Evolutionary conservation across 2,329 filamentous ascomycete species (phyloP), one percentile per base, ranked within the genome.

Genomic region (Ceratocystis eucalypticola): DNA sequence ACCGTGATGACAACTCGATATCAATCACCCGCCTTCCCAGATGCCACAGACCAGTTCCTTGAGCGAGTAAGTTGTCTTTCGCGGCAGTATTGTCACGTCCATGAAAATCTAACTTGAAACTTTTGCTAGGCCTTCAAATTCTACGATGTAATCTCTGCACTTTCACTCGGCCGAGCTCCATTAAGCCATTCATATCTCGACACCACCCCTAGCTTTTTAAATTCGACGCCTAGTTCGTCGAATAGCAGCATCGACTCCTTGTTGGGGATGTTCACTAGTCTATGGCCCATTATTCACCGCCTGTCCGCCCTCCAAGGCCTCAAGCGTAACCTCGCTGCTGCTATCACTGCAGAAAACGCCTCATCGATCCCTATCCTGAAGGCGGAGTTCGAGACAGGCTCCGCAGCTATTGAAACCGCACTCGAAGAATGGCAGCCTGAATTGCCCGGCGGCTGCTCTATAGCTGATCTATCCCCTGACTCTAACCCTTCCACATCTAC

Each of bases 201-300:
- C 79, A 80, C 0, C 75, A 81, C 48, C 77, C 80, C 17, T 77
- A 78, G 1, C 71, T 79, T n/a, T 76, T 80, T 66, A 76, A 78
- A 1, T 74, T 75, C 1, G 73, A 75, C 10, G 10, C 74, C 74
- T 10, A 79, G 74, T 2, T 82, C 80, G 1, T 81, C 5, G 77
- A 76, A 67, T 80, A 80, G 22, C 3, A 57, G 53, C 48, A 81
- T 85, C 30, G 82, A 85, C 70, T 82, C 81, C 2, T 75, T 86
- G 1, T 79, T 86, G 1, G 84, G 84, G 25, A 81, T 86, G 75
- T 80, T 83, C 1, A 84, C 82, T 1, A 83, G 83, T 2, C 74
- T 86, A 0, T 86, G 84, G 84, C 84, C 84, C 10, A 80, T 85
- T 20, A 83, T 86, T 68, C 82, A 86, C 70, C 80, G 81, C 8